Base-by-base conservation (phyloP, 148 eudicot genomes). In the Pharnaceum exiguum region DNA sequence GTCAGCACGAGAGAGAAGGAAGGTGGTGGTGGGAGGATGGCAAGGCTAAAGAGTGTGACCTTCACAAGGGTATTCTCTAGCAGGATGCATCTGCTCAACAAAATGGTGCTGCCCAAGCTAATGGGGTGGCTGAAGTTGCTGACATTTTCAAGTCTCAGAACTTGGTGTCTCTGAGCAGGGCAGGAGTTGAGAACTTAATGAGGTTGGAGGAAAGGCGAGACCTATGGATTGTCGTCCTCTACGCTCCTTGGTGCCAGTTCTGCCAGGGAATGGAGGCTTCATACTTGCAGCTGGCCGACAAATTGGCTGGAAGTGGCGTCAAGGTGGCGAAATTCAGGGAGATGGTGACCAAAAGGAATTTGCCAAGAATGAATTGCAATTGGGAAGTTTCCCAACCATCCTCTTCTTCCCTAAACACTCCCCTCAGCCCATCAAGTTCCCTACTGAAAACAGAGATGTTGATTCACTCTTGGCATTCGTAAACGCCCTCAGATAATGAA, bases 1-100 rank as follows among this genome's bases (percentile, higher is more conserved):
- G 84, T 11, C 87, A 85, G 37, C 91, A 85, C 16, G 91, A 85
- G 69, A 60, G 91, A 24, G 91, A 85, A 51, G 91, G 91, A 53
- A 71, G 91, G 54, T 85, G 91, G 91, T 85, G 91, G 91, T 85
- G 87, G 91, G 91, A 85, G 51, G 91, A 85, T 56, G 82, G 87
- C 17, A 79, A 66, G 66, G 87, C 91, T 0, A 85, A 85, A 74
- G 91, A 85, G 73, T 81, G 91, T 55, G 91, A 87, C 12, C 82
- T 85, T 5, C 91, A 85, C 64, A 85, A 81, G 50, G 84, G 84
- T 10, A 85, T 81, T 47, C 59, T 85, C 15, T 78, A 79, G 68
- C 77, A 81, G 52, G 66, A 62, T 16, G 73, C 43, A 9, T 29
- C 50, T 13, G 38, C 32, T 12, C 16, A 35, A 11, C 21, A 19